These are phyloP conservation scores for Hymenotorrendiella dingleyae DNA, from an alignment of 2,329 filamentous ascomycete genomes.

Conservation along the genomic window DNA sequence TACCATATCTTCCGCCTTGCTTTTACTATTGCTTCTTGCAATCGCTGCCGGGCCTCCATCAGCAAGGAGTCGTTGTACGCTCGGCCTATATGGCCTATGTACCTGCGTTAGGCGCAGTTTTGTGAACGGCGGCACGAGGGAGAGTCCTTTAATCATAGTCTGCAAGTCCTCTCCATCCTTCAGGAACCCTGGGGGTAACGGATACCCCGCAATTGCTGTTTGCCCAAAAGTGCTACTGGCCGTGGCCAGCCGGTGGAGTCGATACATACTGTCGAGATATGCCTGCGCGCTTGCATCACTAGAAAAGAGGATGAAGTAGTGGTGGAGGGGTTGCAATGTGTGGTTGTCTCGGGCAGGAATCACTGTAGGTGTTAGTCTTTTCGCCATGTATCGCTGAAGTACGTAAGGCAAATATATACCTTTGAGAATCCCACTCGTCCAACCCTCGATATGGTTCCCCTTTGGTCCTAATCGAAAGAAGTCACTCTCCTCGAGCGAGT, in stretches of 20 bases:
- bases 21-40: slow-evolving; percentile 12
- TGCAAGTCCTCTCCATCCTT: slow-evolving; percentile 42
- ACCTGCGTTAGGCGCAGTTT: slow-evolving; percentile 32
- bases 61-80: slow-evolving; percentile 32
- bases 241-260: slow-evolving; percentile 44
- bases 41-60: slow-evolving; percentile 28
- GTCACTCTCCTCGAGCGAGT: slow-evolving; percentile 58
- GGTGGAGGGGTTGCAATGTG: slow-evolving; percentile 57
- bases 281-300: slow-evolving; percentile 50
- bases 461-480: slow-evolving; percentile 62
- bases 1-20: slow-evolving; percentile 23
- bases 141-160: slow-evolving; percentile 42
- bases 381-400: background rate
- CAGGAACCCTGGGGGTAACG: slow-evolving; percentile 36
- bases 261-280: slow-evolving; percentile 51
- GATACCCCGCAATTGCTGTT: slow-evolving; percentile 35
- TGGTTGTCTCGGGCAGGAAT: slow-evolving; percentile 58
- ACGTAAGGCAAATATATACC: slow-evolving; percentile 31
- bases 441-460: slow-evolving; percentile 59
- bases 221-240: slow-evolving; percentile 30
- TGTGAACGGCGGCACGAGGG: slow-evolving; percentile 40
- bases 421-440: slow-evolving; percentile 58
- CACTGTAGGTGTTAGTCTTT: slow-evolving; percentile 37
- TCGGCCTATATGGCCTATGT: slow-evolving; percentile 30
- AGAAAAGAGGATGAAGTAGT: slow-evolving; percentile 67